Base-by-base conservation (phyloP, 352 stramenopile genomes). In the Phytophthora brassicae region DNA sequence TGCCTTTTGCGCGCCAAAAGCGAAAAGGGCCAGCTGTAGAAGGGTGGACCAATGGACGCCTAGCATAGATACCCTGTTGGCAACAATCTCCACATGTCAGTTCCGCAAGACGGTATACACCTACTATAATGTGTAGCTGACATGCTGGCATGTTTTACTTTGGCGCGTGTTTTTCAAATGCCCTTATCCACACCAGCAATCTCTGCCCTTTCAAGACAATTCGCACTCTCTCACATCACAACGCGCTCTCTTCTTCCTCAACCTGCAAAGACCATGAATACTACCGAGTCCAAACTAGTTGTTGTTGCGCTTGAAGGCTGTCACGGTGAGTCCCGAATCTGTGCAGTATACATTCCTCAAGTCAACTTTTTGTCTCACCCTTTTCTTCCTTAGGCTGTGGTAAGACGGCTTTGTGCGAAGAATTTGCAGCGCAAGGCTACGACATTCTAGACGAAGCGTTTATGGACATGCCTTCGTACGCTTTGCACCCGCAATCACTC, bases 281-380 rank as follows among this genome's bases (percentile, higher is more conserved):
- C 71, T 17, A 17, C n/a, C 24, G 72, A 81, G 38, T 67, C 73
- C 14, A 89, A 90, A 68, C 74, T 96, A 28, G 75, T 94, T 35
- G 74, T 96, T 48, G 75, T 96, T 41, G 89, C 81, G 19, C 72
- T 96, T 20, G 88, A 96, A 77, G 88, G 88, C 58, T 96, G 86
- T 75, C 88, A 96, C 60, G 88, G 61, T 69, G 23, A 19, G 59
- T 53, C 19, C 43, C 26, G 26, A 31, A 31, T 31, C 8, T 8
- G 26, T 8, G 20, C 43, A 31, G 14, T 41, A 29, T 29, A 35
- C 33, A 20, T 24, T 22, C 26, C 39, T 41, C 39, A 16, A 24
- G 22, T 66, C 55, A 45, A 13, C 20, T 42, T 14, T 28, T 60
- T 46, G 56, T 42, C 38, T 57, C 41, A 22, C 14, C 26, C 29